Conservation (phyloP, 192 early-diverging fungal genomes). For the Backusella luteola region DNA sequence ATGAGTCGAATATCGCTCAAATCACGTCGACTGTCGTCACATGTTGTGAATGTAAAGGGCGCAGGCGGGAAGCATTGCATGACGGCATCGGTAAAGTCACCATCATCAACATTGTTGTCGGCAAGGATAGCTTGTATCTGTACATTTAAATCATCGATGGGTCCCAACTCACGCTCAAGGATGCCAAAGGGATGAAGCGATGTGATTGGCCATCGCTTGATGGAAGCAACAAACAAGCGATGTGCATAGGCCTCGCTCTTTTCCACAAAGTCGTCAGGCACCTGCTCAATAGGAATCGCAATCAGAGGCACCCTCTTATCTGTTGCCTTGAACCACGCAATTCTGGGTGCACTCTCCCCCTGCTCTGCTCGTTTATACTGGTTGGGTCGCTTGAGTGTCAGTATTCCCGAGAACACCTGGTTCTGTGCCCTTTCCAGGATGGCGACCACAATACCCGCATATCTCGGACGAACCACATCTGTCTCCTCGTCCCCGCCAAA, state of each 20-base stretch:
- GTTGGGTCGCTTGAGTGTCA: conserved; percentile 41
- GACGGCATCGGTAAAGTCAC: conserved; percentile 72
- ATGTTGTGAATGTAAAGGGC: conserved; percentile 72
- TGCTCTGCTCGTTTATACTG: conserved; percentile 19
- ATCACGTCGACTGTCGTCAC: conserved; percentile 61
- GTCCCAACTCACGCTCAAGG: conserved; percentile 69
- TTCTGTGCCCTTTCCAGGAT: conserved; percentile 54
- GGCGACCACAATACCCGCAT: conserved; percentile 55
- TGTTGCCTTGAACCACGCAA: conserved; percentile 82
- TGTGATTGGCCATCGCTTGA: conserved; percentile 71
- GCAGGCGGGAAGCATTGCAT: conserved; percentile 69
- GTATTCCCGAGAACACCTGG: conserved; percentile 52
- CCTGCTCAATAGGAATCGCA: conserved; percentile 72
- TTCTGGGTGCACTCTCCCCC: conserved; percentile 45
- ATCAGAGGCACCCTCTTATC: conserved; percentile 81
- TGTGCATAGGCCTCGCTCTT: conserved; percentile 53
- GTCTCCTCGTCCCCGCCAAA: conserved; percentile 50
- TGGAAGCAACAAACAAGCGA: conserved; percentile 61
- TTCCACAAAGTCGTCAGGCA: conserved; percentile 66
- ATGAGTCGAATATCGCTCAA: conserved; percentile 73
- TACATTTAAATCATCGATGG: conserved; percentile 70
- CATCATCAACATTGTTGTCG: conserved; percentile 73
- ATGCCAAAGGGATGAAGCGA: conserved; percentile 74
- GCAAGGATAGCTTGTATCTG: conserved; percentile 81
- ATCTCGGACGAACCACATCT: conserved; percentile 54